phyloP scores from a whole-genome alignment of 2,329 filamentous ascomycete species.

The Gremmenia infestans region DNA sequence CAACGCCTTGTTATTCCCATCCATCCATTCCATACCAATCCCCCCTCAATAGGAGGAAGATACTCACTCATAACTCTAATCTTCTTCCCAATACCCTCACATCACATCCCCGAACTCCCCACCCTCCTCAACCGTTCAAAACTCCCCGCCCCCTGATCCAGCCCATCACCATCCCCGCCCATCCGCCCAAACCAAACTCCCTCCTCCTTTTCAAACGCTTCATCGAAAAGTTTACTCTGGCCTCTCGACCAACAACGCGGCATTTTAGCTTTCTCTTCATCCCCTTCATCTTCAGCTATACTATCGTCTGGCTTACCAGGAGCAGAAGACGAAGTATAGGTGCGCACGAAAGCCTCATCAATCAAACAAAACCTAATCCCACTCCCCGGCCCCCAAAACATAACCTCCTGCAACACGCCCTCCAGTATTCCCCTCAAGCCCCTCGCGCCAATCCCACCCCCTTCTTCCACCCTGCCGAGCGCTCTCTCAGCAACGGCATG shows the following conservation, averaged over 20 bases:
- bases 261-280: slow-evolving; percentile 41
- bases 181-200: slow-evolving; percentile 20
- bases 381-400: slow-evolving; percentile 66
- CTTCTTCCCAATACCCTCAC: not conserved
- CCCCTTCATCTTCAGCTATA: slow-evolving; percentile 32
- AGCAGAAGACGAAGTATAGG: too few relatives aligned
- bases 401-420: slow-evolving; percentile 69
- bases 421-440: slow-evolving; percentile 79
- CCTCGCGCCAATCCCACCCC: slow-evolving; percentile 66
- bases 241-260: slow-evolving; percentile 62
- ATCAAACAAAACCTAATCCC: slow-evolving; percentile 68
- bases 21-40: too few relatives aligned
- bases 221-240: slow-evolving; percentile 63
- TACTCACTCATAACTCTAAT: too few relatives aligned
- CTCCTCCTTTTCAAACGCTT: slow-evolving; percentile 62
- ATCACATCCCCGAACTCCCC: slow-evolving; percentile 25
- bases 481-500: slow-evolving; percentile 64
- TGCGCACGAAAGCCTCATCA: slow-evolving; percentile 47
- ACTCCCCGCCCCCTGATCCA: slow-evolving; percentile 7
- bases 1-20: too few relatives aligned
- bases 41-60: too few relatives aligned
- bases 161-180: not conserved
- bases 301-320: too few relatives aligned
- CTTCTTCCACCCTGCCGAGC: slow-evolving; percentile 40
- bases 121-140: slow-evolving; percentile 27